phyloP scores from a whole-genome alignment of 2,329 filamentous ascomycete genomes.

The Fusarium sp. region DNA sequence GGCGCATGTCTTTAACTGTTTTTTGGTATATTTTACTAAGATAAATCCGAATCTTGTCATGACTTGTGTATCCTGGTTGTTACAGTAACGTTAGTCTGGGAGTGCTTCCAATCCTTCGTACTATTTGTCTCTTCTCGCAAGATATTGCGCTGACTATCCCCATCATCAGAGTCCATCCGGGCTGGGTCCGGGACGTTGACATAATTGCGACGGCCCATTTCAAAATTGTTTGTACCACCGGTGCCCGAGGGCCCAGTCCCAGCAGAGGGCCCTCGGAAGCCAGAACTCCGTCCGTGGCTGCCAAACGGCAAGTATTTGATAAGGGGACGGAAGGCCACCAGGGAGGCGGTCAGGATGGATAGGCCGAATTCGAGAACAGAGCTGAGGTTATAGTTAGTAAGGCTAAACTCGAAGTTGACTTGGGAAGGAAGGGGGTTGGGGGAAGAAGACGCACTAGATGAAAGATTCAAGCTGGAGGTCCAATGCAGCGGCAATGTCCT shows the following conservation, averaged over 20 bases:
- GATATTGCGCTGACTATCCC: conserved; percentile 1
- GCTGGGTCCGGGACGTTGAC: neutral
- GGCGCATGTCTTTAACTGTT: neutral
- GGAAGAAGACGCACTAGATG: neutral
- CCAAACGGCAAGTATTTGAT: neutral
- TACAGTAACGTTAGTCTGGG: neutral
- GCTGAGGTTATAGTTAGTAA: neutral
- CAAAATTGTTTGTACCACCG: neutral
- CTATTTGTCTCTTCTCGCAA: conserved; percentile 1
- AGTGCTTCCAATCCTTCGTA: neutral
- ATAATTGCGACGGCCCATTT: neutral
- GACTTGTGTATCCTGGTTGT: neutral
- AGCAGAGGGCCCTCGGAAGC: neutral
- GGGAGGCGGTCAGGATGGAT: neutral
- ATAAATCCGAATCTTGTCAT: neutral
- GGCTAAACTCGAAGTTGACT: neutral
- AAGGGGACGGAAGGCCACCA: neutral
- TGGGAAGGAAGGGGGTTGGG: neutral
- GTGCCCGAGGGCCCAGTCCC: neutral
- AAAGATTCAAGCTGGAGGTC: neutral
- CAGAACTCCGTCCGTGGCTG: neutral
- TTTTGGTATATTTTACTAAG: neutral
- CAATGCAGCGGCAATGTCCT: neutral
- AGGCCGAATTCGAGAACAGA: neutral
- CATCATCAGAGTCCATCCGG: neutral